phyloP scores from a whole-genome alignment of 2,329 filamentous ascomycete species.

The Keithomyces neogunnii region DNA sequence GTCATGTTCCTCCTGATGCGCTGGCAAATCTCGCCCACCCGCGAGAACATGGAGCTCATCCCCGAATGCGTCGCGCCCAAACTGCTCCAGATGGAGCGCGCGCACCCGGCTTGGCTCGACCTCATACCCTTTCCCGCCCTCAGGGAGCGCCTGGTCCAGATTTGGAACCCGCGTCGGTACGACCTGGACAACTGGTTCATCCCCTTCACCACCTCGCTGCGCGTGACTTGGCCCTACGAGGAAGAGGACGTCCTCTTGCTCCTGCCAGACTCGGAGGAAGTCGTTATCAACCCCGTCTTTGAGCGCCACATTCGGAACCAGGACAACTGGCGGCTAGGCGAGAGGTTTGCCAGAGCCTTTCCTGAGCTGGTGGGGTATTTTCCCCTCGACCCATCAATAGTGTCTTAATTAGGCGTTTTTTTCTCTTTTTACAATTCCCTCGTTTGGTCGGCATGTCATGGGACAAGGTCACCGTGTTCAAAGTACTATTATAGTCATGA shows the following conservation, averaged over 20 bases:
- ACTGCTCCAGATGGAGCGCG: constrained; percentile 53
- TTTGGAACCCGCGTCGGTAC: constrained; percentile 40
- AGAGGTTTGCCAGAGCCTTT: constrained; percentile 56
- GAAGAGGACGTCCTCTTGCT: constrained; percentile 59
- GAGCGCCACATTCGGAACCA: constrained; percentile 68
- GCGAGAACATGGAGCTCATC: constrained; percentile 69
- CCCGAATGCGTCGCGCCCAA: constrained; percentile 65
- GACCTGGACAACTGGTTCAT: constrained; percentile 77
- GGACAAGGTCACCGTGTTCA: no score
- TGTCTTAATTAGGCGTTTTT: neutral
- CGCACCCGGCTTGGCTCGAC: constrained; percentile 77
- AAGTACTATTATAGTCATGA: no score
- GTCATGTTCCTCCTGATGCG: constrained; percentile 81
- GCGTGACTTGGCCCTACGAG: constrained; percentile 79
- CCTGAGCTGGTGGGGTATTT: constrained; percentile 34
- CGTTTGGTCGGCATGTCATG: no score
- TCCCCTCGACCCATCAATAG: constrained; percentile 13
- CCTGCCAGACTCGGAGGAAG: constrained; percentile 49
- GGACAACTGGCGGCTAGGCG: constrained; percentile 75
- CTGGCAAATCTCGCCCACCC: constrained; percentile 74
- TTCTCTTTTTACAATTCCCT: no score
- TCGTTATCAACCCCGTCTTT: constrained; percentile 80
- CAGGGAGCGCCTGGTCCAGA: constrained; percentile 55
- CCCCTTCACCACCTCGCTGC: constrained; percentile 67
- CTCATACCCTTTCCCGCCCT: constrained; percentile 72